Evolutionary conservation across 192 early-diverging fungal genomes (phyloP), one percentile per base, ranked within the genome.

Genomic region (Funneliformis mosseae): DNA sequence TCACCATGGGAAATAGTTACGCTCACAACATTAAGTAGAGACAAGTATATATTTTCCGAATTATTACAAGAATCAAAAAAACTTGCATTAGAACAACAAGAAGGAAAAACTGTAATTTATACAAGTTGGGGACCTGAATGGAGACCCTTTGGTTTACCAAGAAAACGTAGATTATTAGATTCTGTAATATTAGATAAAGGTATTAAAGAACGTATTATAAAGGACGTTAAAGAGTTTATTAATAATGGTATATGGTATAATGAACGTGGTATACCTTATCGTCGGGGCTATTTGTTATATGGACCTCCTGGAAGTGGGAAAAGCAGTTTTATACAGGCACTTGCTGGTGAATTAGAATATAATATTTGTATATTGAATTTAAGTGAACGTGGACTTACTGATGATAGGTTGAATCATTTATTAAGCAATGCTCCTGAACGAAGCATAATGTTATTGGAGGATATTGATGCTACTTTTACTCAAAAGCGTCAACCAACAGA

Each of bases 21-120:
- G 0, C 83, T 99, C 14, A 98, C 97, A 8, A 97, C 97, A 11
- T 85, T 99, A 45, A 90, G 89, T 67, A 85, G 93, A 18, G 96
- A 99, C 83, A 88, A 94, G 12, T 69, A 88, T 1, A 87, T 97
- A 6, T 94, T 99, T 80, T 82, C 88, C 2, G 83, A 89, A 0
- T 89, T 99, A 45, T 88, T 99, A 25, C 80, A 92, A 28, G 95
- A 96, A 70, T 94, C 97, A 14, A 95, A 94, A 72, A 84, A 86
- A 63, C 83, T 92, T 72, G 97, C 97, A 16, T 83, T 99, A 63
- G 86, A 91, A 74, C 93, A 95, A 79, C 95, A 97, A 85, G 94
- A 96, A 74, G 97, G 97, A 25, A 97, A 97, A 76, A 98, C 95
- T 4, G 97, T 99, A 39, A 90, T 99, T 61, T 98, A 97, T 85